Percentiles rank a stretch among this genome's conserved stretches.
These are phyloP conservation scores for Aethionema arabicum DNA, from an alignment of 345 rosid genomes.

Conservation along the genomic window DNA sequence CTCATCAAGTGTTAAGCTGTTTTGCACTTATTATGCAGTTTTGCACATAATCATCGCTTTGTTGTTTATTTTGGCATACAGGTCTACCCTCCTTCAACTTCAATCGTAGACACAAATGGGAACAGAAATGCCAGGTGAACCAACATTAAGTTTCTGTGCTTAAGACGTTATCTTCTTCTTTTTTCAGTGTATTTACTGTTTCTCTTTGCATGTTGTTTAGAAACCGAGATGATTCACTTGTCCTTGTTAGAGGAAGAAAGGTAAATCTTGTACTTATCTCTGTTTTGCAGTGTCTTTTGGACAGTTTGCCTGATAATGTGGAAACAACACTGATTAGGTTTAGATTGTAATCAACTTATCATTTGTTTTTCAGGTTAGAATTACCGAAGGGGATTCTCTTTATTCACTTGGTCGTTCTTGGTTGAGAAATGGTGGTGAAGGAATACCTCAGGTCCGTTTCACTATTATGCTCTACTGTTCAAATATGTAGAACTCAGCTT, in stretches of 20 bases:
- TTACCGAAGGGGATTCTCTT: conserved; percentile 72
- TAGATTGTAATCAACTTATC: conserved; percentile 20
- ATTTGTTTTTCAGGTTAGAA: conserved; percentile 53
- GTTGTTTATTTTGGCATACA: conserved; percentile 28
- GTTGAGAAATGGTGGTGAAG: conserved; percentile 80
- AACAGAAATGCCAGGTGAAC: conserved; percentile 55
- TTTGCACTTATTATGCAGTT: conserved; percentile 7
- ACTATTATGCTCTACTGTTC: conserved; percentile 1
- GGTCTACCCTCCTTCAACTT: conserved; percentile 57
- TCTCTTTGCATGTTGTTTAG: conserved; percentile 42
- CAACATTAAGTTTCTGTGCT: not conserved
- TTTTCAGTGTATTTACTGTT: not conserved
- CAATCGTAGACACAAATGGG: conserved; percentile 56
- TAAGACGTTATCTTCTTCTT: not conserved
- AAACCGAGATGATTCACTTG: conserved; percentile 47
- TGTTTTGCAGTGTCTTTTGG: conserved; percentile 6
- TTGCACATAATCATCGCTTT: conserved; percentile 9
- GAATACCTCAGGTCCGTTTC: conserved; percentile 55
- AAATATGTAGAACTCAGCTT: conserved; percentile 19
- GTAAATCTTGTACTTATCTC: conserved; percentile 38
- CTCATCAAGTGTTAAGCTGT: conserved; percentile 1
- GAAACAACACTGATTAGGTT: conserved; percentile 1
- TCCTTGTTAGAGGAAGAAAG: conserved; percentile 64
- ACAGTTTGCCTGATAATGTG: conserved; percentile 12
- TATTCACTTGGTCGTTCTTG: conserved; percentile 89